phyloP scores from a whole-genome alignment of 2,329 filamentous ascomycete species.

The Dactylellina sp. region DNA sequence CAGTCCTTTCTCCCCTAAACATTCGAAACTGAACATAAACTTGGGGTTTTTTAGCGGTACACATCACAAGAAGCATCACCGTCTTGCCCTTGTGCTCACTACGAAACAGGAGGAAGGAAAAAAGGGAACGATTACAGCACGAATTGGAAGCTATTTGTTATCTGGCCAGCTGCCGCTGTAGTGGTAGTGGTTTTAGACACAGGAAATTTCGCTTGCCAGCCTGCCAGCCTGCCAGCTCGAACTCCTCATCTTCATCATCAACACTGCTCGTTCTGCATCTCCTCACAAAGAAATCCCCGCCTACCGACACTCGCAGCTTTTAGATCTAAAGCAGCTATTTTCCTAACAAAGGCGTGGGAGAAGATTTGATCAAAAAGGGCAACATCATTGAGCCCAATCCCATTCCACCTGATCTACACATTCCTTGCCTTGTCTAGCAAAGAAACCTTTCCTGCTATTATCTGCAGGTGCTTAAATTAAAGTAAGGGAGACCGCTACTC shows the following conservation, averaged over 20 bases:
- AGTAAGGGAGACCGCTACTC: slow-evolving; percentile 43
- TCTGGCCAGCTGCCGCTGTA: not conserved
- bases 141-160: slow-evolving; percentile 50
- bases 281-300: not conserved
- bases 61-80: slow-evolving; percentile 29
- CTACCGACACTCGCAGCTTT: slow-evolving; percentile 30
- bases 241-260: slow-evolving; percentile 35
- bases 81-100: slow-evolving; percentile 51
- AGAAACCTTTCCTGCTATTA: slow-evolving; percentile 51
- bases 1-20: slow-evolving; percentile 25
- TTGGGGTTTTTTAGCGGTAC: slow-evolving; percentile 36
- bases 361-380: slow-evolving; percentile 55
- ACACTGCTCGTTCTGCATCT: not conserved
- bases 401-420: slow-evolving; percentile 55
- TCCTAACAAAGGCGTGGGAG: slow-evolving; percentile 40
- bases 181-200: slow-evolving; percentile 21
- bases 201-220: slow-evolving; percentile 43
- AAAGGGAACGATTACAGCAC: slow-evolving; percentile 47
- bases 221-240: slow-evolving; percentile 17
- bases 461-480: slow-evolving; percentile 46
- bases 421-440: slow-evolving; percentile 52
- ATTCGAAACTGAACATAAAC: slow-evolving; percentile 41
- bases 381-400: slow-evolving; percentile 51
- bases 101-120: slow-evolving; percentile 56
- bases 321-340: slow-evolving; percentile 14